Percentiles rank a stretch among this genome's conserved stretches.
Conservation (phyloP, 257 asterid genomes). For the Dorcoceras hygrometricum region DNA sequence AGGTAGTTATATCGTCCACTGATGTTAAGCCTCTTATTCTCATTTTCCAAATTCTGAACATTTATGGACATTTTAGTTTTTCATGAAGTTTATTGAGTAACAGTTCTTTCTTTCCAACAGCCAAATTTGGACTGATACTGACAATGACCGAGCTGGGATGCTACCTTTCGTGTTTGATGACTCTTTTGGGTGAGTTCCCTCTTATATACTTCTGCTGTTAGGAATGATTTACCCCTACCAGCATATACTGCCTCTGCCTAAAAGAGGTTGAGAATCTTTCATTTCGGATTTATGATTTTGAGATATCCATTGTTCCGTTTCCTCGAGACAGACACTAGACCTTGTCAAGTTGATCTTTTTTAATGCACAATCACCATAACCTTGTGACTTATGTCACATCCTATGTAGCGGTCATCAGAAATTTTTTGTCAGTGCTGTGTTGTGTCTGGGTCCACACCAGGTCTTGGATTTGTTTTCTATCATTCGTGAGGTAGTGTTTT, state of each 20-base stretch:
- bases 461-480: neutral
- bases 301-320: neutral
- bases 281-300: neutral
- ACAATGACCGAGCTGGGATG: constrained; percentile 90
- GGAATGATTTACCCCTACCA: neutral
- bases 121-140: constrained; percentile 99
- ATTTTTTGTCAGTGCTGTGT: neutral
- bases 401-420: neutral
- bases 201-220: neutral
- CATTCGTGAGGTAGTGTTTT: neutral
- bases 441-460: neutral
- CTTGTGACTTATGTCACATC: neutral
- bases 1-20: constrained; percentile 43
- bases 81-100: constrained; percentile 19
- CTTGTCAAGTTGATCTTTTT: neutral
- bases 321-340: neutral
- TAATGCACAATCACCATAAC: neutral
- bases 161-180: constrained; percentile 99
- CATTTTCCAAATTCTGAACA: constrained; percentile 1
- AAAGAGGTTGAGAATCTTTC: neutral
- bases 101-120: constrained; percentile 43
- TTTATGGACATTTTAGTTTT: constrained; percentile 22
- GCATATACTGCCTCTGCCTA: neutral
- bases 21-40: constrained; percentile 19
- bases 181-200: constrained; percentile 77